Evolutionary conservation across 169 alveolate species (phyloP).

Genomic region (Perkinsus olseni): DNA sequence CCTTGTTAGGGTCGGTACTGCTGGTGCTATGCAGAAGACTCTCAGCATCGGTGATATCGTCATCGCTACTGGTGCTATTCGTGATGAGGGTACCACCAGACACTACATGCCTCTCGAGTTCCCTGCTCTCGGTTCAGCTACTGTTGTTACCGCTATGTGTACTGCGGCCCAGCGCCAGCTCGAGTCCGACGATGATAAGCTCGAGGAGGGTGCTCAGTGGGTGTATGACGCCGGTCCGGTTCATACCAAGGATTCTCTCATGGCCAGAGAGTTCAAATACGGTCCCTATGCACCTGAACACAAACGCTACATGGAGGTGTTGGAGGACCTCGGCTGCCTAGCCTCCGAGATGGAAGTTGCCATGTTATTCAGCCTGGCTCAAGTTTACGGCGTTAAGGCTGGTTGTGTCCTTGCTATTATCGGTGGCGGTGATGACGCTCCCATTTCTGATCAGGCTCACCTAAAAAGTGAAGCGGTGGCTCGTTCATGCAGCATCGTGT

Average conservation of each 20-base stretch:
- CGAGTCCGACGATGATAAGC: not conserved
- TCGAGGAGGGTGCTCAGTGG: not conserved
- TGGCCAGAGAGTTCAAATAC: not conserved
- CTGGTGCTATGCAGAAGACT: not conserved
- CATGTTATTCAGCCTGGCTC: not conserved
- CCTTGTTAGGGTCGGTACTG: not conserved
- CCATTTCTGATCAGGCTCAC: not conserved
- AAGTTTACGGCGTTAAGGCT: not conserved
- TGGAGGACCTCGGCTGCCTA: not conserved
- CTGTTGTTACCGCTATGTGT: not conserved
- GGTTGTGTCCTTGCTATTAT: not conserved
- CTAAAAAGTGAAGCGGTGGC: not conserved
- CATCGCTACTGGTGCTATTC: not conserved
- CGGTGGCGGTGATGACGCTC: not conserved
- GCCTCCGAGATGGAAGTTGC: not conserved
- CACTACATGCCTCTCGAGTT: not conserved
- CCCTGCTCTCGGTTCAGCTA: not conserved
- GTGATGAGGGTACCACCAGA: not conserved
- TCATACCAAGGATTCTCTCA: not conserved
- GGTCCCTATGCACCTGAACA: not conserved
- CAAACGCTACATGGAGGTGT: not conserved
- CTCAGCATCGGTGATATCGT: not conserved
- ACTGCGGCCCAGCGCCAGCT: not conserved
- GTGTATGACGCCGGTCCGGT: not conserved
- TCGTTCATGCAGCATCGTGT: not conserved